Base-by-base conservation (phyloP, 2,329 filamentous ascomycete genomes). In the Hypomyces rosellus region DNA sequence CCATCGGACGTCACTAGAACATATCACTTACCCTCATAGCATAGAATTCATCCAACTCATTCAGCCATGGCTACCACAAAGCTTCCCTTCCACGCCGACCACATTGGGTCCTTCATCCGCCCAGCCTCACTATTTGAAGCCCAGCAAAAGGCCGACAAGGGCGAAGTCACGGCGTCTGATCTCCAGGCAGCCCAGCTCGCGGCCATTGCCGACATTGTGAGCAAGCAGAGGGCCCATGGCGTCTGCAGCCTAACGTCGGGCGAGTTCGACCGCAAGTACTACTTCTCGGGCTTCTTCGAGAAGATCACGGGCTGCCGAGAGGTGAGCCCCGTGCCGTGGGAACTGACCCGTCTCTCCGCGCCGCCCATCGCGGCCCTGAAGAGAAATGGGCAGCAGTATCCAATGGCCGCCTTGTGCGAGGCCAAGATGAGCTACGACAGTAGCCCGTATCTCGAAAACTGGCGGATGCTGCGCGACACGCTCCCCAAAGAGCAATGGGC, bases 81-180 rank as follows among this genome's bases (percentile, higher is more conserved):
- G 49, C 63, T 70, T 11, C 84, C 82, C 45, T 88, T 86, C 68
- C 78, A 86, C 62, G 84, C 84, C 53, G 85, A 89, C 68, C 85
- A 89, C 57, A 76, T 87, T 54, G 85, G 85, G 45, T 88, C 84
- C 13, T 73, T 89, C 33, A 77, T 88, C 51, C 82, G 85, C 33
- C 84, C 85, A 1, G 66, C 80, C 47, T 69, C 76, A 46, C 76
- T 89, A 22, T 73, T 86, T 13, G 72, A 80, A 43, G 78, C 78
- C 44, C 64, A 69, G 51, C 55, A 59, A 9, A 55, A 63, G n/a
- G 65, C 65, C 75, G 85, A 66, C 70, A 75, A 56, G 64, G 77
- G 63, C 66, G 75, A 52, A 74, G 57, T 62, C 52, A 60, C 63
- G 1, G 33, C 55, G 5, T 61, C 62, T 14, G 72, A 79, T 60